Evolutionary conservation across 1,284 basidiomycete species (phyloP), one percentile per base, ranked within the genome.

Genomic region (Rhodotorula sp.): DNA sequence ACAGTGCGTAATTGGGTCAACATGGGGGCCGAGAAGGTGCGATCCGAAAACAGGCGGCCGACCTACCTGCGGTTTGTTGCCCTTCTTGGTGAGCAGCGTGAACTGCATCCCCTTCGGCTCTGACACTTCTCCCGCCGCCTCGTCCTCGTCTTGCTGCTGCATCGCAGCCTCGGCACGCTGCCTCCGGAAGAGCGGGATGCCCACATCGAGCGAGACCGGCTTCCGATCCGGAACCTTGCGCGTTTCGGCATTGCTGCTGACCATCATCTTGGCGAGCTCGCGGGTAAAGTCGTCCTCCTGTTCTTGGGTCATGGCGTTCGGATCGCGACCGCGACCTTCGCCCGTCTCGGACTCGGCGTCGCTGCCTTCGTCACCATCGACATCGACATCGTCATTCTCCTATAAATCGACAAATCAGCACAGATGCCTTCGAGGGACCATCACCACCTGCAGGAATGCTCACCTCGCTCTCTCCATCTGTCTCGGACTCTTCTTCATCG

Each of bases 211-310:
- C 58, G 77, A 64, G 37, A 67, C 67, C 1, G 66, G 67, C 44
- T 74, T 76, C 12, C 72, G 56, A 15, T 74, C 70, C 5, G 72
- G 90, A 29, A 92, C 87, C 77, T 90, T 91, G 68, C 91, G 83
- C n/a, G 89, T 85, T 78, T 94, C 88, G 17, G 88, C 85, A 86
- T 56, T 54, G 86, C 51, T 54, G 58, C 95, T 93, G 0, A 90
- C 91, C 60, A 96, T 88, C 84, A 99, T 89, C 82, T 92, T 95
- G 2, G 95, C 93, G 37, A 99, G 86, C 80, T 99, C 96, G 79
- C 93, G 92, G 17, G 88, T 91, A 78, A 99, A 98, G 57, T 95
- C 95, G 10, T 89, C 90, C 60, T 95, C 91, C 44, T 91, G 94
- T 77, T 95, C 92, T 75, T 91, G 88, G 17, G 78, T 78, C 56